These are phyloP conservation scores for Penicillium sp. DNA, from an alignment of 2,329 filamentous ascomycete species.

Conservation along the genomic window DNA sequence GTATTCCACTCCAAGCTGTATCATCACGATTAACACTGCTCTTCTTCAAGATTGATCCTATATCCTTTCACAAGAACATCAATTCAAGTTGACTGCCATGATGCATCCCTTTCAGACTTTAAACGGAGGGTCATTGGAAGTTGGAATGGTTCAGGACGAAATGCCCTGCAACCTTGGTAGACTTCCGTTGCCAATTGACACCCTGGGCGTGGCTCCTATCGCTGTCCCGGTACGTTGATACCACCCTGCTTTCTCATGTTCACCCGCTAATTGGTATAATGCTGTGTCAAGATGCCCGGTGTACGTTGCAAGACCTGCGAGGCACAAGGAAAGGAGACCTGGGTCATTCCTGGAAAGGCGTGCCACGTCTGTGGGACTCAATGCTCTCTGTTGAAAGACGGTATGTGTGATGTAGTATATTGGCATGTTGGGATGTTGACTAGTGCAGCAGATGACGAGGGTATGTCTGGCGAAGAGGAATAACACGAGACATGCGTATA, in stretches of 20 bases:
- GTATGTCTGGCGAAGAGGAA: neutral
- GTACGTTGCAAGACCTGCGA: constrained; percentile 7
- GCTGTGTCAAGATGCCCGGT: constrained; percentile 9
- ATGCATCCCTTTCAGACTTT: neutral
- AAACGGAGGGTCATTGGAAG: neutral
- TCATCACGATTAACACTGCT: neutral
- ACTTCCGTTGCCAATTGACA: neutral
- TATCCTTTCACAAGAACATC: neutral
- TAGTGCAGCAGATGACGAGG: neutral
- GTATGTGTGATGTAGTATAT: neutral
- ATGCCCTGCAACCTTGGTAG: neutral
- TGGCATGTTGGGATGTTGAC: neutral
- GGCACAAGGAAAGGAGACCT: constrained; percentile 12
- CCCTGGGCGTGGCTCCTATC: neutral
- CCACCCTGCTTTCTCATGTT: neutral
- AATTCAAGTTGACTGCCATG: neutral
- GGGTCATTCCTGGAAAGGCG: constrained; percentile 14
- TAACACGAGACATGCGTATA: neutral
- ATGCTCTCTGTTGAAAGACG: neutral
- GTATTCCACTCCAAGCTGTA: neutral
- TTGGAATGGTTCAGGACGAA: neutral
- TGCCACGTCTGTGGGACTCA: constrained; percentile 14
- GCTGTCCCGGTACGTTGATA: neutral
- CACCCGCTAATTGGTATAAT: neutral
- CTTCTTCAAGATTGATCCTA: neutral